Percentiles rank a stretch among this genome's conserved stretches.
Evolutionary conservation across 2,329 filamentous ascomycete genomes (phyloP).

Genomic region (Phymatotrichopsis omnivora): DNA sequence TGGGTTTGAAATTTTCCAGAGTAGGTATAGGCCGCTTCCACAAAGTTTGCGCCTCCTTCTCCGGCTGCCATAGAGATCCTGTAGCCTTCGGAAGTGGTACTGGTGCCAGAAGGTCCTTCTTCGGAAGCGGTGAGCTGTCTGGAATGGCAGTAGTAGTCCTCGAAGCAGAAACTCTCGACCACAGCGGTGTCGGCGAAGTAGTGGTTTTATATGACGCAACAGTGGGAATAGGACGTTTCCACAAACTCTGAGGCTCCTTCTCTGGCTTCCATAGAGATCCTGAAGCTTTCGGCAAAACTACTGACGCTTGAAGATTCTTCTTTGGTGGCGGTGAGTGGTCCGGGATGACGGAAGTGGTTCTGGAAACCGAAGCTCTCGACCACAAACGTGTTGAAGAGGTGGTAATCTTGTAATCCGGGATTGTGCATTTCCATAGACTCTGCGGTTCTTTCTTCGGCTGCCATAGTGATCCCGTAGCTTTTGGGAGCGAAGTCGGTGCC

Average conservation of each 20-base stretch:
- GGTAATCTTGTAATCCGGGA: no score
- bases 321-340: conserved; percentile 13
- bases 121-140: conserved; percentile 7
- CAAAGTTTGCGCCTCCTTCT: conserved; percentile 1
- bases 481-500: not conserved
- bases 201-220: conserved; percentile 6
- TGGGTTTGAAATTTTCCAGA: not conserved
- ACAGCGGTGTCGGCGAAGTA: conserved; percentile 14
- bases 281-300: conserved; percentile 13
- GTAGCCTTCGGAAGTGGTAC: conserved; percentile 11
- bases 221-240: conserved; percentile 10
- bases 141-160: conserved; percentile 21
- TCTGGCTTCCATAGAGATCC: conserved; percentile 18
- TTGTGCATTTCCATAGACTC: no score
- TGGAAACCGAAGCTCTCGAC: conserved; percentile 8
- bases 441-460: conserved; percentile 11
- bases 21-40: conserved; percentile 11
- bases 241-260: conserved; percentile 7
- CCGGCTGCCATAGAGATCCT: conserved; percentile 21
- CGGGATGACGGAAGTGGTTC: conserved; percentile 10
- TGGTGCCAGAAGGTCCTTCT: conserved; percentile 15
- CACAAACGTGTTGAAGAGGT: conserved; percentile 5
- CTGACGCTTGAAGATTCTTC: no score
- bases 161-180: conserved; percentile 17
- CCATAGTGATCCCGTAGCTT: conserved; percentile 17